Evolutionary conservation across 1,284 basidiomycete genomes (phyloP), one percentile per base, ranked within the genome.

Genomic region (Sporisorium iseilematis-ciliati): DNA sequence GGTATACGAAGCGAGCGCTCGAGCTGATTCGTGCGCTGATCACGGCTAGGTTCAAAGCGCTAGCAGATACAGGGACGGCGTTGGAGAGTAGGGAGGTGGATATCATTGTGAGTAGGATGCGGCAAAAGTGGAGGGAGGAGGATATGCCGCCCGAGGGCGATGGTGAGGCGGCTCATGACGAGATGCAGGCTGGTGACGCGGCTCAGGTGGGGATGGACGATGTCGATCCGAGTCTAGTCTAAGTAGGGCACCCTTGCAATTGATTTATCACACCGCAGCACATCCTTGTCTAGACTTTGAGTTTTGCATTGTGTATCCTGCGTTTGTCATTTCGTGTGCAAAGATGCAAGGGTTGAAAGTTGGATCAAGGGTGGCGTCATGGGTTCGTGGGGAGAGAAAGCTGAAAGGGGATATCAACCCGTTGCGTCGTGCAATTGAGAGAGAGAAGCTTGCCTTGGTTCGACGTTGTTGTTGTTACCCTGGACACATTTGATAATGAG

Each of bases 1-100:
- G 81, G 81, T 82, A 81, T 49, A 65, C 79, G 0, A 25, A 51
- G 0, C n/a, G 61, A 3, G 75, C 78, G 16, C 54, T 76, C 50
- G 81, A 82, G 6, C 45, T 77, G 20, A 73, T 82, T 14, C 66
- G 77, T 11, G 56, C 72, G 2, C 35, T 77, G 1, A 38, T 82
- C 4, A 52, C 65, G 1, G 67, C 71, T 6, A 56, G 70, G 8
- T 82, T 79, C 65, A 69, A 75, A 20, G 51, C 71, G 16, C 48
- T 79, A 29, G 35, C 57, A 16, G 74, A 76, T 7, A 58, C 57
- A 2, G 57, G 43, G 4, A 42, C 26, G 31, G 50, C 57, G 7
- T n/a, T 68, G 41, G 52, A 56, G 10, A 11, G n/a, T 7, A 48
- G 45, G 0, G 56, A 33, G 6, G 29, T 68, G 16, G 35, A 57